These are phyloP conservation scores for Backusella parvicylindrica DNA, from an alignment of 192 early-diverging fungal genomes.

Conservation along the genomic window DNA sequence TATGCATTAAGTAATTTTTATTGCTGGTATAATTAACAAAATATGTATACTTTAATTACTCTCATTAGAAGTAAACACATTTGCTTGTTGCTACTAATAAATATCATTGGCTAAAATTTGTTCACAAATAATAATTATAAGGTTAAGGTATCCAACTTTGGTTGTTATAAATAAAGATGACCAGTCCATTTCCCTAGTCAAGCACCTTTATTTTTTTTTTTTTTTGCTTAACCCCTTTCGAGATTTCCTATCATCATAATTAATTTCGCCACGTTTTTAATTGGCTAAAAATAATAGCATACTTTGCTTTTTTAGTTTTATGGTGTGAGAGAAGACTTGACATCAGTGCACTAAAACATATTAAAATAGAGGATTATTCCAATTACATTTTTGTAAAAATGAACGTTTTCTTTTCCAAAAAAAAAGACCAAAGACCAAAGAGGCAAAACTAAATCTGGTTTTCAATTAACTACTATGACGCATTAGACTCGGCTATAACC, in stretches of 20 bases:
- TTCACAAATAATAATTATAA: background rate
- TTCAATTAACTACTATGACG: background rate
- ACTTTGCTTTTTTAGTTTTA: background rate
- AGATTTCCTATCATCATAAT: background rate
- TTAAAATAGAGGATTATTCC: background rate
- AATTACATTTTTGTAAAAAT: background rate
- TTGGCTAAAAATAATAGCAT: background rate
- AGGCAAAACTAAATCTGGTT: background rate
- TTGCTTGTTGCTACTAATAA: no score
- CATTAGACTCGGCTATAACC: background rate
- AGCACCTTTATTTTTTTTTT: background rate
- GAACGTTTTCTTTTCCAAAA: background rate
- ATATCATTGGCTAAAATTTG: no score
- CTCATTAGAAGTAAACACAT: no score
- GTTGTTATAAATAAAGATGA: background rate
- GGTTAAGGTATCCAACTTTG: background rate
- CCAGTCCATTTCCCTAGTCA: background rate
- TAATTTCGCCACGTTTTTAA: background rate
- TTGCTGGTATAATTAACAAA: no score
- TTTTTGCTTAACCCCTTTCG: background rate
- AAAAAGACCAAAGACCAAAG: background rate
- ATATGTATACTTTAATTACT: no score
- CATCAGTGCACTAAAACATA: background rate
- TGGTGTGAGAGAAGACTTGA: background rate
- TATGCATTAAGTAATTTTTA: no score